A percentile compares a stretch with the other conserved stretches of the same genome.
Conservation (phyloP, 805 yeast genomes). For the Saccharomycopsis malanga region DNA sequence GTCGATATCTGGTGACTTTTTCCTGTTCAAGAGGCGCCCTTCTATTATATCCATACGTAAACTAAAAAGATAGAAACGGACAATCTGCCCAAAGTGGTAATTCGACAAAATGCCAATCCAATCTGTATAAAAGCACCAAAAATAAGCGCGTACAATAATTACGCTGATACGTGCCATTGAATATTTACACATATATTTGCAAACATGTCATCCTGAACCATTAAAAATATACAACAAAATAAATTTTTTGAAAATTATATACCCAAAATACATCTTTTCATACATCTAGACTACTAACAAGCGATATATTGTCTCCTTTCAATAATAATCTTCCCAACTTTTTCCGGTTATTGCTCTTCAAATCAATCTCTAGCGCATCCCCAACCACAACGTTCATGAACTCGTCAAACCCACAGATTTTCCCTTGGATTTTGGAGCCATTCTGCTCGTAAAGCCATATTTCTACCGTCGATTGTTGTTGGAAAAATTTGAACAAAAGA, state of each 20-base stretch:
- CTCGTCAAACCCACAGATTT: slow-evolving; percentile 90
- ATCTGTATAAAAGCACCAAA: too few relatives aligned
- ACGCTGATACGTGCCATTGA: too few relatives aligned
- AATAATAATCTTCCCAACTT: slow-evolving; percentile 68
- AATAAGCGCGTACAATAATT: too few relatives aligned
- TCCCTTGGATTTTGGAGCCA: slow-evolving; percentile 70
- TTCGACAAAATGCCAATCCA: too few relatives aligned
- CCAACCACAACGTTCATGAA: slow-evolving; percentile 80
- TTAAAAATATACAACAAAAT: background rate
- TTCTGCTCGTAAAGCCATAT: slow-evolving; percentile 90
- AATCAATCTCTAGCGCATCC: slow-evolving; percentile 56
- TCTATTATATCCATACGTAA: too few relatives aligned
- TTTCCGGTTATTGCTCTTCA: slow-evolving; percentile 35
- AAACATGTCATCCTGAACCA: too few relatives aligned
- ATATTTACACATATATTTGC: too few relatives aligned
- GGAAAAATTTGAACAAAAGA: slow-evolving; percentile 78
- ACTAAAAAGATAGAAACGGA: too few relatives aligned
- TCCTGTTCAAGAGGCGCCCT: too few relatives aligned
- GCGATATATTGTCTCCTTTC: slow-evolving; percentile 90
- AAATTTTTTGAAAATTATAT: slow-evolving; percentile 32
- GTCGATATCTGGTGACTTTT: background rate
- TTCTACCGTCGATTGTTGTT: slow-evolving; percentile 70
- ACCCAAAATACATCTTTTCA: slow-evolving; percentile 35
- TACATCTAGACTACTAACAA: slow-evolving; percentile 41
- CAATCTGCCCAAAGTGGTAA: too few relatives aligned